Evolutionary conservation across 306 rosid genomes (phyloP), one percentile per base, ranked within the genome.

Genomic region (Senna tora): DNA sequence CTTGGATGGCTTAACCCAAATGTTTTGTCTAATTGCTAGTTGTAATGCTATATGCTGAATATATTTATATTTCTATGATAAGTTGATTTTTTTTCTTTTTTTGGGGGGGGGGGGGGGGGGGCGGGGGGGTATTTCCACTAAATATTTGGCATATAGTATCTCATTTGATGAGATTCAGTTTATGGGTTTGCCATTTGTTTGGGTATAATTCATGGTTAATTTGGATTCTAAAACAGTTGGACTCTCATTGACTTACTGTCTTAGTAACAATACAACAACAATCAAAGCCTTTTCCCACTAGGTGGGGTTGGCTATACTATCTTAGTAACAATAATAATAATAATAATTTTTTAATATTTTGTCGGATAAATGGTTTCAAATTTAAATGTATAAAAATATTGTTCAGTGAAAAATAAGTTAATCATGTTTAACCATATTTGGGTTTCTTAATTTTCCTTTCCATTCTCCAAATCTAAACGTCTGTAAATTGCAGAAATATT

Each of bases 221-320:
- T 70, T 47, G 47, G 54, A 69, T 74, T 72, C 55, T 33, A 52
- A 30, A 75, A 65, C 41, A 41, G 45, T 33, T 53, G 22, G 65
- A 49, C 66, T 33, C 32, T 51, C 15, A 9, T 51, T 50, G 32
- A 14, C 52, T 28, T 67, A 2, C 51, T 79, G 15, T 47, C 30
- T 45, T 42, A 39, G 6, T 39, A 39, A 4, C 6, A 39, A 4
- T 4, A 39, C 6, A 39, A 39, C 6, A 39, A 39, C 6, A 39
- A 39, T 64, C n/a, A n/a, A n/a, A n/a, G n/a, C n/a, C n/a, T n/a
- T n/a, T n/a, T n/a, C n/a, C n/a, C n/a, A n/a, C n/a, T n/a, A n/a
- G n/a, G n/a, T n/a, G n/a, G n/a, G n/a, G n/a, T n/a, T n/a, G n/a
- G n/a, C n/a, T n/a, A n/a, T n/a, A n/a, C n/a, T n/a, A n/a, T n/a